A percentile compares a stretch with the other conserved stretches of the same genome.
Conservation (phyloP, 2,329 filamentous ascomycete genomes). For the Stagonosporopsis rhizophila region DNA sequence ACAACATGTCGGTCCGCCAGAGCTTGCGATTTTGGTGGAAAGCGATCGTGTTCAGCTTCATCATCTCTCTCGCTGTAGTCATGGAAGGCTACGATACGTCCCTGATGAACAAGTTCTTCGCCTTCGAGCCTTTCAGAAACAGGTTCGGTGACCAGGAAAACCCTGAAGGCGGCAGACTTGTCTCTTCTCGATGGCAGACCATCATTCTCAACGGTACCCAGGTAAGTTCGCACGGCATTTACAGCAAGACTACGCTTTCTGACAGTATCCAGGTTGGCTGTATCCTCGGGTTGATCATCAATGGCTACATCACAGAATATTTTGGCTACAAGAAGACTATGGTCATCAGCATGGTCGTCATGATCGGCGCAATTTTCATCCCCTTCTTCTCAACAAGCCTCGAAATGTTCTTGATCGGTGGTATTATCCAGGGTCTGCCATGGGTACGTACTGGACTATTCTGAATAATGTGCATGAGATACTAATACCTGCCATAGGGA, state of each 20-base stretch:
- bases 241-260: background rate
- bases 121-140: constrained; percentile 51
- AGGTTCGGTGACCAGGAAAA: constrained; percentile 48
- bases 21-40: constrained; percentile 83
- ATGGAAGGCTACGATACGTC: constrained; percentile 90
- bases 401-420: constrained; percentile 66
- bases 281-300: constrained; percentile 52
- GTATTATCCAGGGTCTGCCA: constrained; percentile 56
- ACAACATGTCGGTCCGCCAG: constrained; percentile 65
- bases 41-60: constrained; percentile 78
- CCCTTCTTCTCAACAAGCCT: constrained; percentile 40
- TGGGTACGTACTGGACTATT: constrained; percentile 33
- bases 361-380: constrained; percentile 36
- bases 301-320: constrained; percentile 52
- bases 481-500: background rate
- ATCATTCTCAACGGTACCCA: constrained; percentile 53
- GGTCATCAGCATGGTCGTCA: constrained; percentile 33
- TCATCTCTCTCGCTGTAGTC: constrained; percentile 83
- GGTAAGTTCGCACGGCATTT: constrained; percentile 28
- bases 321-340: constrained; percentile 48
- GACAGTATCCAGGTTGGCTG: constrained; percentile 47
- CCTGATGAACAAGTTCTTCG: constrained; percentile 79
- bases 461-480: background rate
- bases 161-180: constrained; percentile 44
- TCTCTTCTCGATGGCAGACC: constrained; percentile 54